A percentile compares a stretch with the other conserved stretches of the same genome.
phyloP scores from a whole-genome alignment of 2,329 filamentous ascomycete species.

The Talaromyces islandicus region DNA sequence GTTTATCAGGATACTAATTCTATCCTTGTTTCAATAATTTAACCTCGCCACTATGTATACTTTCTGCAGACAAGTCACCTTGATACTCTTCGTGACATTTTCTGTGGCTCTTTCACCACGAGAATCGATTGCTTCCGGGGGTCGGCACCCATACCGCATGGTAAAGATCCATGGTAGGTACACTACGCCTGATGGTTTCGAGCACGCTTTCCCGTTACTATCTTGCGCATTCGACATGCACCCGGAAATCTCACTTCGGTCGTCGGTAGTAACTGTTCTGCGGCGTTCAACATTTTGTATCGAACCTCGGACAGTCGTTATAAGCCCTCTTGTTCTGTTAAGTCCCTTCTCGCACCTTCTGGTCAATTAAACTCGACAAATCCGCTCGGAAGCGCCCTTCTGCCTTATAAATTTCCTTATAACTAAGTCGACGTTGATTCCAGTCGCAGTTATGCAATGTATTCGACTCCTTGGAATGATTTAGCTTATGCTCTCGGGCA shows the following conservation, averaged over 20 bases:
- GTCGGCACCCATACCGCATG: neutral
- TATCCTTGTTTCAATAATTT: too few species aligned
- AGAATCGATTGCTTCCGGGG: too few species aligned
- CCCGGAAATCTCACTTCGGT: conserved; percentile 12
- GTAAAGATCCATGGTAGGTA: conserved; percentile 17
- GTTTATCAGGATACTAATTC: too few species aligned
- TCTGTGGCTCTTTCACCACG: too few species aligned
- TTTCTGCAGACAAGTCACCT: too few species aligned
- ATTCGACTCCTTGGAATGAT: neutral
- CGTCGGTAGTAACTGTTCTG: conserved; percentile 5
- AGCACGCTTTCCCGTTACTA: conserved; percentile 9
- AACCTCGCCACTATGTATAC: too few species aligned
- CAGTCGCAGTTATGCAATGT: neutral
- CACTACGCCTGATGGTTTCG: conserved; percentile 12
- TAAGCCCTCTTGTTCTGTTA: neutral
- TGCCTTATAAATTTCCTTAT: neutral
- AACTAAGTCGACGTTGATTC: neutral
- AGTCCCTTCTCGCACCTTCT: neutral
- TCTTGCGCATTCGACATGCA: conserved; percentile 14
- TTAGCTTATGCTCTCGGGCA: conserved; percentile 19
- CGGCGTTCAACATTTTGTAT: neutral
- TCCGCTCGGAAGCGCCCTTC: neutral
- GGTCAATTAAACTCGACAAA: neutral
- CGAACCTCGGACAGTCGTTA: neutral
- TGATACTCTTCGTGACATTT: too few species aligned